Base-by-base conservation (phyloP, 257 asterid species). In the Solanum phureja region DNA sequence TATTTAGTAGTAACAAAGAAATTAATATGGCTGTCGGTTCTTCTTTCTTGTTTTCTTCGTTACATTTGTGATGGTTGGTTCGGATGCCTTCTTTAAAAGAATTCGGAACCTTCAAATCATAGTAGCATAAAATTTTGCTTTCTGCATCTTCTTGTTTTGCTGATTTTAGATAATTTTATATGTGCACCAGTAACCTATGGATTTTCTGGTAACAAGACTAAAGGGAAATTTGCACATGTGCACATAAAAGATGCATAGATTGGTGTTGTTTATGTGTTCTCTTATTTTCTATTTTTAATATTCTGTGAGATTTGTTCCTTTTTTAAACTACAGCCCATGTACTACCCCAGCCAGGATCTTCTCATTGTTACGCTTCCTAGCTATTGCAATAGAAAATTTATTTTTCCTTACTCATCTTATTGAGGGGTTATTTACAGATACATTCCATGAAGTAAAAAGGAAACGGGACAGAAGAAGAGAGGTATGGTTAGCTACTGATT, bases 391-490 rank as follows among this genome's bases (percentile, higher is more conserved):
- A 82, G 33, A 18, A 29, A 49, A 46, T 79, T 79, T 31, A 7
- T 82, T 29, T 46, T 49, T 49, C 71, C 38, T 82, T 9, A 49
- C 86, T 82, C 66, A 82, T 82, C 86, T 49, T 31, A 29, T 84
- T 60, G 42, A 73, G 85, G n/a, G 86, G 44, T 87, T 87, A 84
- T 88, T 52, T 88, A 88, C 98, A 96, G 99, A 96, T 91, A 91
- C 99, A 46, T 96, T 96, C 89, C 99, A 96, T 85, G 99, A 96
- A 91, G 99, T 95, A 31, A 94, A 92, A 89, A 91, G 98, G 91
- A 96, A 95, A 84, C 95, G 95, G 24, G 94, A 93, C 86, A 90
- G 93, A 83, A 96, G 89, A 89, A 96, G 94, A 91, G 98, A 93
- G 99, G 99, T 96, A 68, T 83, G 79, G 21, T 34, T 75, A 90